Evolutionary conservation across 1,139 yeast genomes (phyloP).

Genomic region (Yamadazyma songkhlaensis): DNA sequence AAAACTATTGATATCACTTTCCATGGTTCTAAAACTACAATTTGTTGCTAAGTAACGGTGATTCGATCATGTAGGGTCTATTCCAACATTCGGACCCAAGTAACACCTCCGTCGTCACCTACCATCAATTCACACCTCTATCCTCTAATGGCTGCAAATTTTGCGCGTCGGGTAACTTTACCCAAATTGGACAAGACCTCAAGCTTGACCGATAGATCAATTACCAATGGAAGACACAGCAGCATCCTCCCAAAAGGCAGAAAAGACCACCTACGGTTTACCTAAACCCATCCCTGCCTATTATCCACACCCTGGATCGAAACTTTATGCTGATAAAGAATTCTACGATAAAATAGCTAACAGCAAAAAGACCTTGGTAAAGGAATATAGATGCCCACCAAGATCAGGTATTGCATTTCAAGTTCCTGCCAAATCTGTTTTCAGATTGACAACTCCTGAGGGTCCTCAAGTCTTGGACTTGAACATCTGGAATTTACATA

Average conservation of each 20-base stretch:
- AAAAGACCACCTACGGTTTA: conserved; percentile 38
- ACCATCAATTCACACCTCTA: too few species aligned
- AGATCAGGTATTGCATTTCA: conserved; percentile 60
- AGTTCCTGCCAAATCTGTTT: conserved; percentile 57
- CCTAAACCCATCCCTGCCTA: conserved; percentile 56
- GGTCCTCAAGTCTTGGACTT: conserved; percentile 73
- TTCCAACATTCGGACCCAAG: too few species aligned
- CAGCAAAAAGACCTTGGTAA: conserved; percentile 36
- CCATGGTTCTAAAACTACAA: too few species aligned
- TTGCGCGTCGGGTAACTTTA: not conserved
- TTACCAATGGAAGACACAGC: conserved; percentile 7
- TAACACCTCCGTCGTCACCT: too few species aligned
- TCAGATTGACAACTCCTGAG: conserved; percentile 60
- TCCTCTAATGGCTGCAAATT: not conserved
- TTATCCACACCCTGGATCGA: conserved; percentile 54
- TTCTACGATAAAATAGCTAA: conserved; percentile 45
- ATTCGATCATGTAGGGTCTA: too few species aligned
- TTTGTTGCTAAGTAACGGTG: too few species aligned
- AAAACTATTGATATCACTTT: too few species aligned
- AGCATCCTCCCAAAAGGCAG: conserved; percentile 37
- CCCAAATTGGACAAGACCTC: not conserved
- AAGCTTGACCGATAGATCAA: not conserved
- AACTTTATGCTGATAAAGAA: conserved; percentile 46
- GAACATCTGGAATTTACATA: conserved; percentile 59
- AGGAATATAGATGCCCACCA: conserved; percentile 43